A percentile compares a stretch with the other conserved stretches of the same genome.
Evolutionary conservation across 2,329 filamentous ascomycete species (phyloP).

Genomic region (Aspergillus texensis): DNA sequence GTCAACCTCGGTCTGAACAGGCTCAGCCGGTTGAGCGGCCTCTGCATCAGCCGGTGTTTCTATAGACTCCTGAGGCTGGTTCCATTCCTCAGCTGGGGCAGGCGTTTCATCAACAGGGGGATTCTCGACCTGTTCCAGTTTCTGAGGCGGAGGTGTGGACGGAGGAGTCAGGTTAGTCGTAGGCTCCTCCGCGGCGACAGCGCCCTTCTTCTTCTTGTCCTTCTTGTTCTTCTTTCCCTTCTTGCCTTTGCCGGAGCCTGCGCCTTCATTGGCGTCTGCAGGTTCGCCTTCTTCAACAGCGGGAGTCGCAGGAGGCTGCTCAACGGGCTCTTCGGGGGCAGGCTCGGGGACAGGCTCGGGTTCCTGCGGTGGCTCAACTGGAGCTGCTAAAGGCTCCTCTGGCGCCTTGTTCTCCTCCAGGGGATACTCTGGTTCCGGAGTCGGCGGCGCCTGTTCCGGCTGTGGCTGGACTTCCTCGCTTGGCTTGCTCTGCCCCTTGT

Average conservation of each 20-base stretch:
- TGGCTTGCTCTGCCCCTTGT: neutral
- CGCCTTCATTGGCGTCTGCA: constrained; percentile 1
- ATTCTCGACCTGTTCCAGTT: constrained; percentile 16
- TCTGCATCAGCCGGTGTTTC: neutral
- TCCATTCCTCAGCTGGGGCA: constrained; percentile 12
- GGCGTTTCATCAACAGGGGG: constrained; percentile 8
- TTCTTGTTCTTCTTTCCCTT: constrained; percentile 33
- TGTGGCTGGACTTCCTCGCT: constrained; percentile 14
- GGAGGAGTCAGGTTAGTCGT: constrained; percentile 40
- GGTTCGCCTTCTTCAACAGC: constrained; percentile 5
- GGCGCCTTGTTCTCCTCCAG: neutral
- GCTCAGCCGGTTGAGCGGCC: neutral
- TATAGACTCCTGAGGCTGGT: neutral
- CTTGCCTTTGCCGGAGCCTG: constrained; percentile 9
- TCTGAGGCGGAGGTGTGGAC: constrained; percentile 38
- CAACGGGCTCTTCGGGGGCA: neutral
- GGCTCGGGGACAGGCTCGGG: neutral
- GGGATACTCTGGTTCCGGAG: neutral
- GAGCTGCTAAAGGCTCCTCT: neutral
- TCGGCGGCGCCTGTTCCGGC: neutral
- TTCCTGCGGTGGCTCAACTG: neutral
- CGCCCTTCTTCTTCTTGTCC: constrained; percentile 32
- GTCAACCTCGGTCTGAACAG: constrained; percentile 8
- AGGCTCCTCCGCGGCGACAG: constrained; percentile 26
- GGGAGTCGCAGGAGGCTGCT: neutral